These are phyloP conservation scores for Barbatosphaeria neglecta DNA, from an alignment of 495 filamentous ascomycete genomes.

Conservation along the genomic window DNA sequence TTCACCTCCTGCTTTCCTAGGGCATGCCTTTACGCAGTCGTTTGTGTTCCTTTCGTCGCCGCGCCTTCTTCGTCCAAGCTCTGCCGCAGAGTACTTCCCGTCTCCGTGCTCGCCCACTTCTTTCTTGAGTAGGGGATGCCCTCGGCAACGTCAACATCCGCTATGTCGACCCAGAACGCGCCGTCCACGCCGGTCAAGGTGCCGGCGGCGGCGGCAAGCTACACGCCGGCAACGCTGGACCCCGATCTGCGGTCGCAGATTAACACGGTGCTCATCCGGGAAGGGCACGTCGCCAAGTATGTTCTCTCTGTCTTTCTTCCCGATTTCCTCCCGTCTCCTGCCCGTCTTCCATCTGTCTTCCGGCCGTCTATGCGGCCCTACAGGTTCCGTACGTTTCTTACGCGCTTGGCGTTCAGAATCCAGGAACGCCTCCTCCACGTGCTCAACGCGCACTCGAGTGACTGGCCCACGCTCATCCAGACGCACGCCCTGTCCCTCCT, in stretches of 20 bases:
- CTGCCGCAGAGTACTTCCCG: too few relatives aligned
- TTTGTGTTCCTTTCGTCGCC: too few relatives aligned
- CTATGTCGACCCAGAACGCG: slow-evolving; percentile 25
- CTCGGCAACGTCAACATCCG: too few relatives aligned
- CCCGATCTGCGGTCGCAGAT: slow-evolving; percentile 42
- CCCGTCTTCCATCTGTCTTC: background rate
- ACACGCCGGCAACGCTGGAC: slow-evolving; percentile 38
- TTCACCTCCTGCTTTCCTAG: too few relatives aligned
- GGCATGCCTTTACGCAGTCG: too few relatives aligned
- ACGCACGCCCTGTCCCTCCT: slow-evolving; percentile 39
- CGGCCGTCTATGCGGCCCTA: background rate
- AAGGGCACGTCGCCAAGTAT: slow-evolving; percentile 39
- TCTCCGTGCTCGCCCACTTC: too few relatives aligned
- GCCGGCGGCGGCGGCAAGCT: slow-evolving; percentile 34
- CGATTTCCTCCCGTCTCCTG: too few relatives aligned
- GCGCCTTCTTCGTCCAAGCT: too few relatives aligned
- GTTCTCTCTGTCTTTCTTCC: slow-evolving; percentile 1
- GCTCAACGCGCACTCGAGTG: slow-evolving; percentile 35
- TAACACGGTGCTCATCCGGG: slow-evolving; percentile 33
- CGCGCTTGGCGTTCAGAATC: slow-evolving; percentile 25
- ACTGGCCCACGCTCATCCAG: slow-evolving; percentile 44
- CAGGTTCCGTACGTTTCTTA: background rate
- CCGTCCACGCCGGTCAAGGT: slow-evolving; percentile 41
- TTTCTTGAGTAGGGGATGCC: too few relatives aligned
- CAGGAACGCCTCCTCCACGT: slow-evolving; percentile 44